Evolutionary conservation across 169 alveolate genomes (phyloP), one percentile per base, ranked within the genome.

Genomic region (Babesia bigemina): DNA sequence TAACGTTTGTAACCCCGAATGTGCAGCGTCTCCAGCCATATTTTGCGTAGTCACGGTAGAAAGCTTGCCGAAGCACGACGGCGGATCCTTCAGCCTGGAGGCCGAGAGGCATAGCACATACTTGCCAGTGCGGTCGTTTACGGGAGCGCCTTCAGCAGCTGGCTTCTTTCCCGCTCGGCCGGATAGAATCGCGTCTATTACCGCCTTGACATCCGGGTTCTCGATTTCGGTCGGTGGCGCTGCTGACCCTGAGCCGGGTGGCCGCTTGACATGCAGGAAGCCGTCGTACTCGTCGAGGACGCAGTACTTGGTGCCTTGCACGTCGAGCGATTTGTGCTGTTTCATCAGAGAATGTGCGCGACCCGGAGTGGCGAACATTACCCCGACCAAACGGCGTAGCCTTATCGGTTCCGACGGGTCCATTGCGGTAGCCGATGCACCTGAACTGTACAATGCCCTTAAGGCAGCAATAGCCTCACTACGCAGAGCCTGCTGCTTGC

Each of bases 211-310:
- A 7, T 55, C 17, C 6, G 67, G 48, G 67, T 62, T 67, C 49
- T 60, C 72, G 14, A 71, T 14, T 49, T 71, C 81, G 26, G 6
- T 47, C 26, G 17, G n/a, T 17, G 48, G 0, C 14, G 22, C 65
- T 6, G 9, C 28, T 14, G 55, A 12, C 0, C 4, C 73, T 12
- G 71, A 14, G 9, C 50, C n/a, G 4, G 58, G 24, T 8, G 49
- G 42, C n/a, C 66, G 65, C 59, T 28, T 73, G 29, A 57, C 29
- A 19, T 60, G 63, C 16, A 77, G 72, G 65, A 63, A 60, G 22
- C 86, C 58, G 57, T 77, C 86, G 61, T 77, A 77, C 63, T 77
- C 86, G 48, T 77, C 86, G 7, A 77, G 44, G 0, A 77, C 79
- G 58, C 70, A 48, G 79, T 77, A 77, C 63, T 61, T 77, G 29